Percentiles rank a stretch among this genome's conserved stretches.
These are phyloP conservation scores for Pisolithus tinctorius DNA, from an alignment of 768 basidiomycete species.

Conservation along the genomic window DNA sequence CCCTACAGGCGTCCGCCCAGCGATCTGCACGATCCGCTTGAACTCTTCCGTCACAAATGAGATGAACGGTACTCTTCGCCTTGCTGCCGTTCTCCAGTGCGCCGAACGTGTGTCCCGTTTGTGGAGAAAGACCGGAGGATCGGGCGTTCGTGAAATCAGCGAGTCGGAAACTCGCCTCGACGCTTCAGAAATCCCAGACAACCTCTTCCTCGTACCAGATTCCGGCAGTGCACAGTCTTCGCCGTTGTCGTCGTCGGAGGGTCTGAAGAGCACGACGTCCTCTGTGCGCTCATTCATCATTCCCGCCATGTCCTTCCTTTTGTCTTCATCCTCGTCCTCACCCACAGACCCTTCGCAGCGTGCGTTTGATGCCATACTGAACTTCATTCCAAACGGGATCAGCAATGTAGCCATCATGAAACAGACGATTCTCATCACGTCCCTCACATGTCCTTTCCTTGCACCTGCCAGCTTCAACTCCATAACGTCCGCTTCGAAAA, in stretches of 20 bases:
- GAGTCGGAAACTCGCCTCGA: constrained; percentile 17
- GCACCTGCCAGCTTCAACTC: constrained; percentile 7
- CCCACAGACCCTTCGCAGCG: constrained; percentile 26
- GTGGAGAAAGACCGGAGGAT: constrained; percentile 29
- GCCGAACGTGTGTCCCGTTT: constrained; percentile 32
- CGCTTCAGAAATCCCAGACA: constrained; percentile 17
- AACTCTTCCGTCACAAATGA: constrained; percentile 27
- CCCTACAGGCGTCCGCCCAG: constrained; percentile 21
- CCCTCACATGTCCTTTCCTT: constrained; percentile 32
- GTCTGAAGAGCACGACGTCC: background rate
- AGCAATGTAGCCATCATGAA: constrained; percentile 31
- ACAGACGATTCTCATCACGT: constrained; percentile 34
- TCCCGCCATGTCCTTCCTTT: background rate
- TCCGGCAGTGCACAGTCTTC: background rate
- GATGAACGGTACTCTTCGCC: constrained; percentile 26
- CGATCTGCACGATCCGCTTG: constrained; percentile 30
- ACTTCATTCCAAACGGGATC: constrained; percentile 27
- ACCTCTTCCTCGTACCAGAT: constrained; percentile 8
- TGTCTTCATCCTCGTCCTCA: constrained; percentile 12
- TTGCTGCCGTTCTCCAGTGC: constrained; percentile 33
- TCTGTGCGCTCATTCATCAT: constrained; percentile 1
- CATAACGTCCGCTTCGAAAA: background rate
- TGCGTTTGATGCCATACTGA: constrained; percentile 33
- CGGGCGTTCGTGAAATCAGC: constrained; percentile 17
- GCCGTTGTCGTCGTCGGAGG: constrained; percentile 1